Evolutionary conservation across 768 basidiomycete genomes (phyloP), one percentile per base, ranked within the genome.

Genomic region (Mycena rebaudengoi): DNA sequence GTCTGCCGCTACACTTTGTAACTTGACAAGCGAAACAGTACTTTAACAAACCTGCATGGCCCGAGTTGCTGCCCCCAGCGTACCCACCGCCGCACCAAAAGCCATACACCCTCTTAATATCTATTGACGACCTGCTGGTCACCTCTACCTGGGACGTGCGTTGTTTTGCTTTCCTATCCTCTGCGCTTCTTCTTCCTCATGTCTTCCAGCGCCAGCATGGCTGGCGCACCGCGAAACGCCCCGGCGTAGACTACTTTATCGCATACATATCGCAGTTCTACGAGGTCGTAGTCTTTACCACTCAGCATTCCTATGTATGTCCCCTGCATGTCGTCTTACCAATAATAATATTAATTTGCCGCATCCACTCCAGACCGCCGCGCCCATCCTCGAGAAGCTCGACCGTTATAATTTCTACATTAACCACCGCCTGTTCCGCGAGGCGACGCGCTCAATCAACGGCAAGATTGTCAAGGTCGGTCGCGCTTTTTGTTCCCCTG

Each of bases 231-330:
- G 97, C 96, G 6, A 99, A 99, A 79, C 89, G 98, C 32, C 97
- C 98, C 1, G 98, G 98, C 5, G 93, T 96, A 16, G 98, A 99
- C 74, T 99, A 99, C 79, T 99, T 99, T 86, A 83, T 99, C 32
- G 96, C 88, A 26, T 99, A 99, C 75, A 87, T 99, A 48, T 94
- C 95, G 0, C 97, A 98, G 73, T 99, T 99, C 81, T 99, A 95
- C 75, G 98, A 99, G 81, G 88, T 99, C 60, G 97, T 99, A 32
- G 83, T 99, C 55, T 99, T 99, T 80, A 99, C 96, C 11, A 85
- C 89, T 18, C 95, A 97, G 78, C 86, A 92, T 58, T 83, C 86
- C 71, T 98, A 97, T 76, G 96, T 97, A 67, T 49, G 93, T 85
- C 35, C 28, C n/a, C 25, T 37, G 29, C 54, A 26, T 53, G 3